Base-by-base conservation (phyloP, 169 alveolate species). In the Cryptosporidium canis region DNA sequence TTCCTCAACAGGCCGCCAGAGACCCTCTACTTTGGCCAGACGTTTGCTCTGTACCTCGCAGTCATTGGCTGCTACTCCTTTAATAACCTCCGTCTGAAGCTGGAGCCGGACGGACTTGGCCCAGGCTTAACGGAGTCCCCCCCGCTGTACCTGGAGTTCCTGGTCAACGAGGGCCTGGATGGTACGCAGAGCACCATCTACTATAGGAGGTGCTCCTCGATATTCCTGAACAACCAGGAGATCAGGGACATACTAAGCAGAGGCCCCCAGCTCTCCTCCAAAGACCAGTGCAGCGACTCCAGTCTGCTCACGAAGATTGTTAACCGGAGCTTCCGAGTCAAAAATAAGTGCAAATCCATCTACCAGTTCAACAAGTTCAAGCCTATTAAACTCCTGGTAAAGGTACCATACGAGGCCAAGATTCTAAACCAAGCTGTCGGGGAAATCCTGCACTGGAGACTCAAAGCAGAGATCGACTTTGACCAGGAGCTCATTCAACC, bases 11-110 rank as follows among this genome's bases (percentile, higher is more conserved):
- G 44, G 12, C 72, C 87, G 31, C 87, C 87, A 43, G 44, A 41
- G 14, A 77, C 61, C 1, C 44, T 77, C 21, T 77, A 58, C 37
- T 61, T 27, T 44, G 87, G 72, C 3, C 87, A 77, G 45, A 39
- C 87, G 21, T 77, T 77, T 63, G 39, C 14, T 0, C 71, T 77
- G 3, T 56, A 61, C 39, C 11, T 77, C 2, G 64, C 72, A 2
- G 43, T 77, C 14, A 39, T 58, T 56, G 87, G 87, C 14, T 77
- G 87, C n/a, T 77, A 58, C 31, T 58, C 87, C 16, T 77, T 58
- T 27, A 56, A 45, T 41, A 77, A 77, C 51, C 27, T 77, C 21
- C n/a, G 2, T 11, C 29, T 77, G 24, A 77, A 58, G 61, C 66
- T 77, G 24, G 45, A 24, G 14, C 39, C 24, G 39, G 31, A 51